phyloP scores from a whole-genome alignment of 768 basidiomycete species.

The Suillus plorans region DNA sequence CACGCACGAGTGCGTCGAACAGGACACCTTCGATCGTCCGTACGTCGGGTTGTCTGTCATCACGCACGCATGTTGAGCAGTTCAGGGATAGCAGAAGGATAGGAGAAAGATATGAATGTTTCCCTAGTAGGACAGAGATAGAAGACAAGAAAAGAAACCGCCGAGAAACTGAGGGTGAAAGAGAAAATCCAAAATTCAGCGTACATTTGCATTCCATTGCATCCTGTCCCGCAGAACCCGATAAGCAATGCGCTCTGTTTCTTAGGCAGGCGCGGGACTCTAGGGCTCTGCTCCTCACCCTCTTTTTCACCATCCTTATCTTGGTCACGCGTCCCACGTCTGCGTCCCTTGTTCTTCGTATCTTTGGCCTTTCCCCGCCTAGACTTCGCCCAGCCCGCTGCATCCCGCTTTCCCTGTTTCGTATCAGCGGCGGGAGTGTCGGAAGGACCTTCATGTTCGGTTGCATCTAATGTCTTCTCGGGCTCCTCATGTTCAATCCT shows the following conservation, averaged over 20 bases:
- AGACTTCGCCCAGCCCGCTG: slow-evolving; percentile 34
- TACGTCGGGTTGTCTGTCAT: slow-evolving; percentile 62
- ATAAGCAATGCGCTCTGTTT: slow-evolving; percentile 80
- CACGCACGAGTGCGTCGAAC: slow-evolving; percentile 84
- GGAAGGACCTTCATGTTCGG: not conserved
- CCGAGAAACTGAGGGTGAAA: not conserved
- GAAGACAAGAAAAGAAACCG: not conserved
- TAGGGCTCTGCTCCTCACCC: slow-evolving; percentile 23
- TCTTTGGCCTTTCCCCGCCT: slow-evolving; percentile 38
- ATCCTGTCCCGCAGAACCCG: slow-evolving; percentile 91
- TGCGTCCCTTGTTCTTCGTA: slow-evolving; percentile 36
- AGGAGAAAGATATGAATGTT: not conserved
- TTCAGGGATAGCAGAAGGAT: not conserved
- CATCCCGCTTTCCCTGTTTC: slow-evolving; percentile 18
- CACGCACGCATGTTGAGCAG: not conserved
- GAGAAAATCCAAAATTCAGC: slow-evolving; percentile 29
- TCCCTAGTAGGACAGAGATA: not conserved
- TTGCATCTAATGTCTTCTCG: not conserved
- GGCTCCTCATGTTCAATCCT: slow-evolving; percentile 10
- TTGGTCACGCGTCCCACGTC: slow-evolving; percentile 42
- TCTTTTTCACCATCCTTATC: slow-evolving; percentile 25
- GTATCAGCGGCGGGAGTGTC: slow-evolving; percentile 7
- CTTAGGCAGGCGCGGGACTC: slow-evolving; percentile 71
- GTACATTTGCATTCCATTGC: slow-evolving; percentile 95
- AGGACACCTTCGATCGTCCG: slow-evolving; percentile 89